Conservation (phyloP, 2,329 filamentous ascomycete genomes). For the Graphilbum fragrans region DNA sequence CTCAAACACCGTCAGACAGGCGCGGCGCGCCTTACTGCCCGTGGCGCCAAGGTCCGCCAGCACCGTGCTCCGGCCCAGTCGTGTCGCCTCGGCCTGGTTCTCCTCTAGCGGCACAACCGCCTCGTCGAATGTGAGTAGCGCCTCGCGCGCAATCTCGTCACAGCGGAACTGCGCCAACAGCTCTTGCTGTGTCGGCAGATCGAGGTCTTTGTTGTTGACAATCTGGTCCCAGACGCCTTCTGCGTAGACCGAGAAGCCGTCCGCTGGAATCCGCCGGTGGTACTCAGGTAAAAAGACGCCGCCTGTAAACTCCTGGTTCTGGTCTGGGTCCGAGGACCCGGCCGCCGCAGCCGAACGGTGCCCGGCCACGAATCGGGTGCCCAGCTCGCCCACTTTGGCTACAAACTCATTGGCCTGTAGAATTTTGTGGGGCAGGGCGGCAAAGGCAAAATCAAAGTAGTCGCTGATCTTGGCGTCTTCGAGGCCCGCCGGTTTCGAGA, state of each 20-base stretch:
- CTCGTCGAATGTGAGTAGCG: conserved; percentile 71
- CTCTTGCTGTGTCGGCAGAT: conserved; percentile 93
- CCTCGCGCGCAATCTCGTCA: conserved; percentile 89
- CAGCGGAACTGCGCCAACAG: conserved; percentile 93
- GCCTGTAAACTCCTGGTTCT: conserved; percentile 63
- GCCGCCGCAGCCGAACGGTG: conserved; percentile 44
- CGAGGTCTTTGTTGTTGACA: conserved; percentile 95
- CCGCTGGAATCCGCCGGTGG: conserved; percentile 87
- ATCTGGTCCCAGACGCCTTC: conserved; percentile 97
- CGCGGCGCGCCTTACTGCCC: conserved; percentile 60
- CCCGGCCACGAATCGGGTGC: conserved; percentile 70
- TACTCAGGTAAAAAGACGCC: conserved; percentile 89
- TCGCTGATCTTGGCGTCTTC: conserved; percentile 86
- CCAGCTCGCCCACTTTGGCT: conserved; percentile 66
- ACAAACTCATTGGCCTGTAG: conserved; percentile 87
- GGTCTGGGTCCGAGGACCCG: conserved; percentile 20
- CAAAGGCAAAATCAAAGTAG: conserved; percentile 98
- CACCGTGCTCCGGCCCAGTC: conserved; percentile 60
- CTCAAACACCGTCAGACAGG: conserved; percentile 75
- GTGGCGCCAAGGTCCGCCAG: conserved; percentile 61
- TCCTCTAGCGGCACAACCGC: conserved; percentile 77
- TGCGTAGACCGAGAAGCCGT: conserved; percentile 91
- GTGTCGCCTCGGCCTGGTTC: conserved; percentile 62
- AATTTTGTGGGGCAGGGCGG: conserved; percentile 91
- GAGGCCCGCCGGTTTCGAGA: conserved; percentile 82